These are phyloP conservation scores for Saraca asoca DNA, from an alignment of 331 rosid species.

Conservation along the genomic window DNA sequence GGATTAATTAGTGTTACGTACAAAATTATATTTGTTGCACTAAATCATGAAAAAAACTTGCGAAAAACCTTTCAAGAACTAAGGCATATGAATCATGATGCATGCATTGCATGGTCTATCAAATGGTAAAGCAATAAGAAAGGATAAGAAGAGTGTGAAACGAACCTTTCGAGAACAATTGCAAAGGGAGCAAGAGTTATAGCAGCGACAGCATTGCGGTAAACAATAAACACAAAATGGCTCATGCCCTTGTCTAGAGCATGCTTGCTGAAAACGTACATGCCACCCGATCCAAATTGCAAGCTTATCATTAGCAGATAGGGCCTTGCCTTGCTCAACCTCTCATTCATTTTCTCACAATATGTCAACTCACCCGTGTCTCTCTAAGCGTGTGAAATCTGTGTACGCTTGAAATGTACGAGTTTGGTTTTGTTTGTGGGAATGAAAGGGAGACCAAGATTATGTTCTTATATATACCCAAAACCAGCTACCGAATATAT, in stretches of 20 bases:
- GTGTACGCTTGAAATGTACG: too few species aligned
- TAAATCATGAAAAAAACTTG: too few species aligned
- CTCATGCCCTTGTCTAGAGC: constrained; percentile 75
- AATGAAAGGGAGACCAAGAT: too few species aligned
- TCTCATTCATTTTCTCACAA: constrained; percentile 18
- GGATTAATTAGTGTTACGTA: too few species aligned
- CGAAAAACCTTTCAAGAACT: too few species aligned
- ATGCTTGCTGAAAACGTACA: constrained; percentile 61
- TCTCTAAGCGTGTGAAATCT: background rate
- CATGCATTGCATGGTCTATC: background rate
- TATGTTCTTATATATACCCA: too few species aligned
- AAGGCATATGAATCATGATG: background rate
- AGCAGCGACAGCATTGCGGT: constrained; percentile 68
- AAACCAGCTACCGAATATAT: too few species aligned
- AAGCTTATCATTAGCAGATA: constrained; percentile 53
- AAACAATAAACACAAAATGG: constrained; percentile 66
- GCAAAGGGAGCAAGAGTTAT: constrained; percentile 74
- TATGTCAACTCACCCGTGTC: background rate
- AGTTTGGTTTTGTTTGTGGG: background rate
- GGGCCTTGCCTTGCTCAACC: constrained; percentile 47
- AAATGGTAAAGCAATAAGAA: background rate
- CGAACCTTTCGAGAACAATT: constrained; percentile 62
- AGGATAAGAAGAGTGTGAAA: too few species aligned
- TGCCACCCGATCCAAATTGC: constrained; percentile 74
- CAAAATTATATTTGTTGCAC: too few species aligned